phyloP scores from a whole-genome alignment of 345 rosid genomes.

The Cardamine resedifolia region DNA sequence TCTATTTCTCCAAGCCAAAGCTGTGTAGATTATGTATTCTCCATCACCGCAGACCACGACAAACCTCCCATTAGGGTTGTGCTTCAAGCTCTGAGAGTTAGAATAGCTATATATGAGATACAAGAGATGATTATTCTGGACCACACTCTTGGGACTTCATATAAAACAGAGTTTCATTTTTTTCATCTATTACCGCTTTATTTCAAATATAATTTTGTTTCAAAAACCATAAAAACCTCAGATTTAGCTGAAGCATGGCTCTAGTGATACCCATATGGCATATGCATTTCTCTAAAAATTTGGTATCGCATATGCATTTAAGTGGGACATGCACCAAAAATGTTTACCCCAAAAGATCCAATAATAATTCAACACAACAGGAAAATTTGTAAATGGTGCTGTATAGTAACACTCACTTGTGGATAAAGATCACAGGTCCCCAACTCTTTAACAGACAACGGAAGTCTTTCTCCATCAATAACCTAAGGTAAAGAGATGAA shows the following conservation, averaged over 20 bases:
- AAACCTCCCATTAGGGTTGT: constrained; percentile 96
- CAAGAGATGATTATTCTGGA: constrained; percentile 6
- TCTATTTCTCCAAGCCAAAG: constrained; percentile 99
- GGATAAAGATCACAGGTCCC: constrained; percentile 99
- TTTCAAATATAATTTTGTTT: constrained; percentile 17
- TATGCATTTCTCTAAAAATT: background rate
- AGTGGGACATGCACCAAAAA: constrained; percentile 11
- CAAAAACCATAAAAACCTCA: background rate
- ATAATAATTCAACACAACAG: constrained; percentile 6
- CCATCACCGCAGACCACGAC: constrained; percentile 99
- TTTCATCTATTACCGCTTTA: background rate
- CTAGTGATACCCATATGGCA: background rate
- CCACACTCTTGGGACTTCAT: constrained; percentile 11
- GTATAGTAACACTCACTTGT: constrained; percentile 62
- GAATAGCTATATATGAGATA: constrained; percentile 13
- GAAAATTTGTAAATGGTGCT: background rate
- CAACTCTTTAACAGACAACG: constrained; percentile 93
- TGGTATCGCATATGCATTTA: background rate
- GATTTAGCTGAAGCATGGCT: constrained; percentile 8
- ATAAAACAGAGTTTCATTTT: background rate
- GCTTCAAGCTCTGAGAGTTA: constrained; percentile 73
- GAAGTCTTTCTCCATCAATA: constrained; percentile 97
- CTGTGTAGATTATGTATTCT: constrained; percentile 93
- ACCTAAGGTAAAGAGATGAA: constrained; percentile 50
- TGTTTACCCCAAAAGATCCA: background rate